phyloP scores from a whole-genome alignment of 352 stramenopile species.

The Globisporangium okanoganense region DNA sequence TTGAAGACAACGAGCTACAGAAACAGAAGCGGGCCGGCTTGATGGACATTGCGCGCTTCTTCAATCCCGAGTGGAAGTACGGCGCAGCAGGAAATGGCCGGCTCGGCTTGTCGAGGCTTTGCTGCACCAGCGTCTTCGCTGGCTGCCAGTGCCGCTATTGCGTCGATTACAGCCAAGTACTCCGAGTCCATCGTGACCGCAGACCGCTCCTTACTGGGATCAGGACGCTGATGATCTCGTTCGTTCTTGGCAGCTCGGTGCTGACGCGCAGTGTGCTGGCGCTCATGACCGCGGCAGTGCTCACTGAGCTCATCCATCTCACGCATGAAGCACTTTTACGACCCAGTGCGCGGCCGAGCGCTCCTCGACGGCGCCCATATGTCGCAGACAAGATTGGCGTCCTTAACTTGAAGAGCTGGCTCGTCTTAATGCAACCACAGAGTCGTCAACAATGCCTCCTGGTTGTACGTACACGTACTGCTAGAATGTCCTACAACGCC shows the following conservation, averaged over 20 bases:
- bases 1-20: neutral
- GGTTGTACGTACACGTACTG: too few species aligned
- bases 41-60: neutral
- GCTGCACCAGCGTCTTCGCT: neutral
- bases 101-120: neutral
- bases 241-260: slow-evolving; percentile 5
- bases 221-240: slow-evolving; percentile 3
- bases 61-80: neutral
- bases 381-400: too few species aligned
- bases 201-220: slow-evolving; percentile 27
- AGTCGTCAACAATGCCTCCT: too few species aligned
- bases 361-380: slow-evolving; percentile 18
- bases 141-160: neutral
- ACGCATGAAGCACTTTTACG: neutral
- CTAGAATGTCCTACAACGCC: too few species aligned
- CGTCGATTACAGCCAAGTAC: neutral
- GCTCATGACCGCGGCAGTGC: slow-evolving; percentile 14
- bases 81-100: neutral
- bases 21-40: neutral
- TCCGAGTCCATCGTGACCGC: neutral
- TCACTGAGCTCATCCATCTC: slow-evolving; percentile 29
- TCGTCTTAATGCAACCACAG: too few species aligned
- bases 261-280: slow-evolving; percentile 4
- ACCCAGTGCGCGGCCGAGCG: neutral
- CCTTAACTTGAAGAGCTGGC: too few species aligned